These are phyloP conservation scores for Arabidopsis lyrata DNA, from an alignment of 441 rosid genomes.

Conservation along the genomic window DNA sequence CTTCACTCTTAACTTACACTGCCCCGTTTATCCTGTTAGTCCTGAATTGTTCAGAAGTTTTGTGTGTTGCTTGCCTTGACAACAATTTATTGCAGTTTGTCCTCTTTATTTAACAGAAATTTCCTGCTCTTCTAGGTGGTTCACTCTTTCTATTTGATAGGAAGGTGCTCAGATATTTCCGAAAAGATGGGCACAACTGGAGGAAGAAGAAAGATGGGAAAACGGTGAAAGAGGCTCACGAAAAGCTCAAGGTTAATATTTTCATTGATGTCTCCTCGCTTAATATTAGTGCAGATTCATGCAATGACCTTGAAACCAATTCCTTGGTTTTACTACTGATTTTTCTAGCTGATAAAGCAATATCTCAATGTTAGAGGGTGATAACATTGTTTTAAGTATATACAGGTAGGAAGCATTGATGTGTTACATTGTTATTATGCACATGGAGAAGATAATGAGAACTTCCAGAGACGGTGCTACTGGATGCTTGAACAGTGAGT, in stretches of 20 bases:
- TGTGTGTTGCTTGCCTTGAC: background rate
- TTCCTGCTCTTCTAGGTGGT: slow-evolving; percentile 68
- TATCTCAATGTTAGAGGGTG: slow-evolving; percentile 17
- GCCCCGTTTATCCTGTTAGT: slow-evolving; percentile 11
- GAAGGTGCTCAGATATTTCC: slow-evolving; percentile 92
- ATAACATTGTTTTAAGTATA: slow-evolving; percentile 41
- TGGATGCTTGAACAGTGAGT: slow-evolving; percentile 99
- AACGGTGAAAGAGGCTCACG: slow-evolving; percentile 97
- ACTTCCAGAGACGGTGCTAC: slow-evolving; percentile 92
- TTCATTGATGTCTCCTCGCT: background rate
- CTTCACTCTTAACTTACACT: background rate
- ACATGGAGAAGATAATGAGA: slow-evolving; percentile 92
- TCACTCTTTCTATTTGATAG: slow-evolving; percentile 95
- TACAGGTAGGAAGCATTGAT: slow-evolving; percentile 90
- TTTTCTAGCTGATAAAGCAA: slow-evolving; percentile 6
- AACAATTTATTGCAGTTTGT: background rate
- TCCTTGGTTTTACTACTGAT: background rate
- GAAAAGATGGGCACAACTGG: slow-evolving; percentile 98
- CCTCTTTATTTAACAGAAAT: slow-evolving; percentile 34
- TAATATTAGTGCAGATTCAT: background rate
- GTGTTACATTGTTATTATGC: slow-evolving; percentile 97
- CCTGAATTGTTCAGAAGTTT: background rate
- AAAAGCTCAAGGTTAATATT: slow-evolving; percentile 80
- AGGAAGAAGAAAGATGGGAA: slow-evolving; percentile 96
- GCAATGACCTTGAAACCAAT: background rate